These are phyloP conservation scores for Claviceps africana DNA, from an alignment of 2,329 filamentous ascomycete genomes.

Conservation along the genomic window DNA sequence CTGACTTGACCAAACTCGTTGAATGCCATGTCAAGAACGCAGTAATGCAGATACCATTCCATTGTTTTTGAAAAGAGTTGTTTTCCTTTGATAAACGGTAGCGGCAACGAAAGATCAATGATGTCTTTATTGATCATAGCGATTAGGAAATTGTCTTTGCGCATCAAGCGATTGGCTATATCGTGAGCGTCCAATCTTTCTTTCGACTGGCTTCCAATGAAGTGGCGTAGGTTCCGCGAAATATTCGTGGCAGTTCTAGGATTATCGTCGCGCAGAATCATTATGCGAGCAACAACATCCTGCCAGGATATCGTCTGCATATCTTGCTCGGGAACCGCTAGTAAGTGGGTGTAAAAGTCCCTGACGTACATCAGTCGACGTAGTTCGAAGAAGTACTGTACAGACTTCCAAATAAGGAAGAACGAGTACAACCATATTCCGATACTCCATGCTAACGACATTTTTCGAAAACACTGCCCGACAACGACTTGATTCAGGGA, in stretches of 20 bases:
- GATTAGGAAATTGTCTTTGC: slow-evolving; percentile 92
- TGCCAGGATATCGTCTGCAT: slow-evolving; percentile 95
- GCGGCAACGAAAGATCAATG: slow-evolving; percentile 67
- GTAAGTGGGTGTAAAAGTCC: slow-evolving; percentile 70
- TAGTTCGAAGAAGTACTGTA: slow-evolving; percentile 60
- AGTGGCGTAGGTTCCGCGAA: slow-evolving; percentile 36
- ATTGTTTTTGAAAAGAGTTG: slow-evolving; percentile 81
- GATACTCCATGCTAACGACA: slow-evolving; percentile 64
- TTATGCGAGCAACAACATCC: slow-evolving; percentile 72
- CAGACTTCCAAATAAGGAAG: slow-evolving; percentile 69
- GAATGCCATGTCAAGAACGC: slow-evolving; percentile 88
- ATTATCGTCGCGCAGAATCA: slow-evolving; percentile 72
- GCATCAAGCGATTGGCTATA: slow-evolving; percentile 93
- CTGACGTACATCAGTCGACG: slow-evolving; percentile 63
- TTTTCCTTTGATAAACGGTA: slow-evolving; percentile 67
- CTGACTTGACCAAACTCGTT: slow-evolving; percentile 78
- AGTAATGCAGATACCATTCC: slow-evolving; percentile 83
- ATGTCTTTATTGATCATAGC: slow-evolving; percentile 96
- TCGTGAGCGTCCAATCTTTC: slow-evolving; percentile 91
- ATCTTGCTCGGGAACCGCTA: slow-evolving; percentile 68
- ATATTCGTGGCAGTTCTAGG: slow-evolving; percentile 57
- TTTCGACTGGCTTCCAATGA: slow-evolving; percentile 72
- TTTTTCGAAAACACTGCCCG: slow-evolving; percentile 59
- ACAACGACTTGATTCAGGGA: slow-evolving; percentile 43
- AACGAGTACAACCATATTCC: slow-evolving; percentile 74